Evolutionary conservation across 345 rosid genomes (phyloP), one percentile per base, ranked within the genome.

Genomic region (Streptanthus diversifolius): DNA sequence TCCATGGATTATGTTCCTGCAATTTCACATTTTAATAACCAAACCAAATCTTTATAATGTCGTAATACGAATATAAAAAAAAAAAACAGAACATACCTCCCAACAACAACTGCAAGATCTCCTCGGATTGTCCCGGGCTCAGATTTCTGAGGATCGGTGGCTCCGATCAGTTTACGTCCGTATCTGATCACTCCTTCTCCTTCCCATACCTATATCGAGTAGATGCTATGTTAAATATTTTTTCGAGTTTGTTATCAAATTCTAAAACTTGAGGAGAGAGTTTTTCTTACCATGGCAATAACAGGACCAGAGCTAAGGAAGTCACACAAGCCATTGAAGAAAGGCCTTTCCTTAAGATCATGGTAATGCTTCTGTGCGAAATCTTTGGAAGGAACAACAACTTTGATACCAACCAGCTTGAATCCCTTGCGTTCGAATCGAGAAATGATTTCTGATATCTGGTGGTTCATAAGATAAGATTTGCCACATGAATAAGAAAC

Each of bases 271-370:
- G 1, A 3, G 17, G 41, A 55, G 8, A 13, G 22, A 2, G 17
- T 59, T 65, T 78, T 22, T 71, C 77, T 68, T 79, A 95, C 99
- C 99, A 95, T 89, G 69, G 96, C 97, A 69, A 95, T 7, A 66
- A 90, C 97, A n/a, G 99, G 99, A 24, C 99, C 99, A 12, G 99
- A 95, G 93, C 99, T 91, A 57, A 95, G 95, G 89, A 95, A 91
- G 40, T 89, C 89, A 52, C 99, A 93, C 15, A 95, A 86, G 53
- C 95, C 96, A 75, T 80, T 82, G 74, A 95, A 95, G 87, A 95
- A 95, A 39, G 99, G 97, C 69, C 96, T 95, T 77, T 91, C 95
- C 82, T 85, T 85, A 70, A 95, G 86, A 64, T 91, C 99, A 71
- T 95, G 90, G 82, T 95, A 95, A 78, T 95, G 97, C 74, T 85